Conservation (phyloP, 2,329 filamentous ascomycete species). For the Mariannaea elegans region DNA sequence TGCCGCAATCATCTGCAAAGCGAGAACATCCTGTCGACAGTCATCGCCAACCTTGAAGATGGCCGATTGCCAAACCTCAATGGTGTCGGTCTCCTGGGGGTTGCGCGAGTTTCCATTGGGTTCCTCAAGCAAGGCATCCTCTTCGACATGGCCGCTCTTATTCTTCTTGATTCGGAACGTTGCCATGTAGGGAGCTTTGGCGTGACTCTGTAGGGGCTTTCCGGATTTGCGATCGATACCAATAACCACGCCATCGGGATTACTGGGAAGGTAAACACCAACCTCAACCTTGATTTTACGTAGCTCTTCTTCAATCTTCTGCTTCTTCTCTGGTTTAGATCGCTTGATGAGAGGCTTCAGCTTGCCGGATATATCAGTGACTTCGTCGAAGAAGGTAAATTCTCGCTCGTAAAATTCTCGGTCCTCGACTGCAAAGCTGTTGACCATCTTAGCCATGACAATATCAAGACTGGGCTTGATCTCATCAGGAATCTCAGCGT, state of each 20-base stretch:
- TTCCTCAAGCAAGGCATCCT: slow-evolving; percentile 60
- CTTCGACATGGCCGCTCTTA: slow-evolving; percentile 60
- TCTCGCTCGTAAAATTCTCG: slow-evolving; percentile 91
- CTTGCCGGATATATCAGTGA: slow-evolving; percentile 94
- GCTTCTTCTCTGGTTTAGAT: slow-evolving; percentile 95
- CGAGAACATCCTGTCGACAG: slow-evolving; percentile 95
- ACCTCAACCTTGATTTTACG: slow-evolving; percentile 97
- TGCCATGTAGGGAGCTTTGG: slow-evolving; percentile 98
- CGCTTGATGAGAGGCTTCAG: slow-evolving; percentile 92
- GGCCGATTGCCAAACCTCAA: slow-evolving; percentile 98
- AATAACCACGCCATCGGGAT: slow-evolving; percentile 95
- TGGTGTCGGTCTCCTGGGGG: slow-evolving; percentile 63
- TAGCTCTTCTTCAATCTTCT: slow-evolving; percentile 98
- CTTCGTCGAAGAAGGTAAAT: slow-evolving; percentile 97
- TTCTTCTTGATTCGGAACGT: slow-evolving; percentile 96
- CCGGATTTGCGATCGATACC: slow-evolving; percentile 98
- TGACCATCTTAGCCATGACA: slow-evolving; percentile 85
- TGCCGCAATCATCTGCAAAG: slow-evolving; percentile 95
- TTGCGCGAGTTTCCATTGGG: slow-evolving; percentile 49
- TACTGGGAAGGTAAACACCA: slow-evolving; percentile 95
- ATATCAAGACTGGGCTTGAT: slow-evolving; percentile 94
- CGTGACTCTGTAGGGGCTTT: slow-evolving; percentile 96
- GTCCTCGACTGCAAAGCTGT: slow-evolving; percentile 82
- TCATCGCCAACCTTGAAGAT: slow-evolving; percentile 99
- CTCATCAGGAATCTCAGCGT: slow-evolving; percentile 85